Base-by-base conservation (phyloP, 2,329 filamentous ascomycete species). In the Plenodomus tracheiphilus region DNA sequence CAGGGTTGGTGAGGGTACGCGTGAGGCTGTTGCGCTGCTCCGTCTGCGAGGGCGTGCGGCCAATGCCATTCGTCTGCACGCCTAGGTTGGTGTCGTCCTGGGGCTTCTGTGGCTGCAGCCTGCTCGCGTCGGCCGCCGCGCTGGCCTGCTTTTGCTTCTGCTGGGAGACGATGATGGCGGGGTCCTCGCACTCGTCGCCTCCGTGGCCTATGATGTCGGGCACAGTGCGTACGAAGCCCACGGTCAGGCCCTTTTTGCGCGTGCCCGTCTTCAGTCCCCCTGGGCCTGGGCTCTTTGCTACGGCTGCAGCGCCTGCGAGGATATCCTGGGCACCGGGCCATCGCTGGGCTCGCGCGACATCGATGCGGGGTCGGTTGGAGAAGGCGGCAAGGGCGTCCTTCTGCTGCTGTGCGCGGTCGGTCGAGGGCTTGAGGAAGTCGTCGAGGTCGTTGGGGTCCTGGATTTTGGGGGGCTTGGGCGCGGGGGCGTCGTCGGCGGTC, bases 161-260 rank as follows among this genome's bases (percentile, higher is more conserved):
- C 5, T 16, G 35, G 4, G 84, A 85, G 46, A 96, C 86, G 66
- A 94, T 88, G 17, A 84, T 77, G 1, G 85, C 82, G 1, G 89
- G 88, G 8, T 81, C 76, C 45, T 89, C 85, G 46, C 88, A 87
- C 70, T 96, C 91, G 65, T 97, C 93, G 28, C 93, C 93, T 49
- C 93, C 93, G 71, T 93, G 87, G 39, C 93, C 93, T 65, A 97
- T 97, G 53, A 96, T 74, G 39, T 91, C 87, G 6, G 92, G 91
- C 46, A 81, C 79, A 9, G 80, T 81, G 59, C 89, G 84, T 43
- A 81, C 82, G 64, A 97, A 97, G 47, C 80, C 83, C 30, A 97
- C 92, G 4, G 77, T 77, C 53, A 94, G 76, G 9, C 87, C 87
- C 71, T 89, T 89, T 65, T 81, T 77, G 61, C 75, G 63, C 30